Evolutionary conservation across 139 green algal species (phyloP), one percentile per base, ranked within the genome.

Genomic region (Volvox africanus): DNA sequence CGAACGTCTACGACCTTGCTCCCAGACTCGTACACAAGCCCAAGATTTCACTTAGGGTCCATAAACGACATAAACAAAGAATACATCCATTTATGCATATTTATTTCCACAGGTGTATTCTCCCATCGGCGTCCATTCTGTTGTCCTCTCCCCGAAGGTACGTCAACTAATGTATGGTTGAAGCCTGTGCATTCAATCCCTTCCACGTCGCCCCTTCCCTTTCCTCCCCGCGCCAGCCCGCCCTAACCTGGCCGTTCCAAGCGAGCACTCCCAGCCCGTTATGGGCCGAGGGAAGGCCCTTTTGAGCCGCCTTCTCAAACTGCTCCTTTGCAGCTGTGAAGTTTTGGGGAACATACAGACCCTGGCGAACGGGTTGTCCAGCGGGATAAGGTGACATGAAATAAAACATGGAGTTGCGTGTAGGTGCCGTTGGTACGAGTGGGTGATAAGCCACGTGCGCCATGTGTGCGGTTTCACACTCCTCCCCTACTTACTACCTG

Each of bases 221-320:
- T n/a, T n/a, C n/a, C n/a, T 55, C 44, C 44, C 44, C 44, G 44
- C 44, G 44, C 44, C 44, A 55, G 9, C 16, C 73, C 28, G 26
- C 73, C 32, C 83, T 0, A 22, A 89, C 85, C 85, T 95, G 94
- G 5, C 95, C 95, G 81, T 94, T 95, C 85, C 93, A 96, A 33
- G 95, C 36, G 89, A 97, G 88, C 55, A 95, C 93, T 0, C 95
- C 95, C 26, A 97, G 86, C 24, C 94, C 92, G 82, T 96, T 96
- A 82, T 92, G 80, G 0, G 91, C 95, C 28, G 94, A 79, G 6
- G 92, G 55, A 35, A 97, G 86, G 1, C 89, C 86, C 89, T 90
- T 92, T 11, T 61, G 75, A 0, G 94, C 93, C 33, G 93, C 93
- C 62, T 91, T 17, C 61, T 93, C 76, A 61, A 97, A 97, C 20